Percentiles rank a stretch among this genome's conserved stretches.
Evolutionary conservation across 2,329 filamentous ascomycete species (phyloP).

Genomic region (Xylariaceae sp.): DNA sequence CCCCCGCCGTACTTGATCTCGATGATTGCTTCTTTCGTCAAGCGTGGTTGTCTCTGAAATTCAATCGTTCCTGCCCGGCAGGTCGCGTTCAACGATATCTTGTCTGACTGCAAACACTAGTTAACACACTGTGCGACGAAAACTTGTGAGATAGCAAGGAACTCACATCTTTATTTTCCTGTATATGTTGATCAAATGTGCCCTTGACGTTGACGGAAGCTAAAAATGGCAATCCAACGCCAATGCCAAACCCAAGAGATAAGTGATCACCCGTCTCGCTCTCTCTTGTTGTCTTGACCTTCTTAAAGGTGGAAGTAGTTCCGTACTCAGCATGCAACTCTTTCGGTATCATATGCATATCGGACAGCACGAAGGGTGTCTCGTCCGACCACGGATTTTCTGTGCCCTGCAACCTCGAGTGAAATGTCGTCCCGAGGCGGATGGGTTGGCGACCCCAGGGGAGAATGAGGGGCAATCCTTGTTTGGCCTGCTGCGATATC

Average conservation of each 20-base stretch:
- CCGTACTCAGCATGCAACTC: slow-evolving; percentile 3
- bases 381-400: not conserved
- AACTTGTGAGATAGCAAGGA: not conserved
- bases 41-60: slow-evolving; percentile 1
- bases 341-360: slow-evolving; percentile 1
- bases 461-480: not conserved
- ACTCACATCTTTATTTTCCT: slow-evolving; percentile 3
- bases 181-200: slow-evolving; percentile 1
- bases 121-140: not conserved
- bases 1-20: slow-evolving; percentile 3
- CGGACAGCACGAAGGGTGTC: slow-evolving; percentile 1
- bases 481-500: not conserved
- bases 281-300: not conserved
- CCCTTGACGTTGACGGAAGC: not conserved
- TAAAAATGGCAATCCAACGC: slow-evolving; percentile 1
- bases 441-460: not conserved
- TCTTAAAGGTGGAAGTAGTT: slow-evolving; percentile 1
- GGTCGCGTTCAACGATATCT: not conserved
- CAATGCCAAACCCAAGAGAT: not conserved
- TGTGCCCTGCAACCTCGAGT: slow-evolving; percentile 1
- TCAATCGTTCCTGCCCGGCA: slow-evolving; percentile 1
- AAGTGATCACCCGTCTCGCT: slow-evolving; percentile 1
- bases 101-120: not conserved
- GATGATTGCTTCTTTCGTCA: slow-evolving; percentile 1
- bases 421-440: not conserved